Evolutionary conservation across 1,284 basidiomycete species (phyloP), one percentile per base, ranked within the genome.

Genomic region (Gymnopus androsaceus): DNA sequence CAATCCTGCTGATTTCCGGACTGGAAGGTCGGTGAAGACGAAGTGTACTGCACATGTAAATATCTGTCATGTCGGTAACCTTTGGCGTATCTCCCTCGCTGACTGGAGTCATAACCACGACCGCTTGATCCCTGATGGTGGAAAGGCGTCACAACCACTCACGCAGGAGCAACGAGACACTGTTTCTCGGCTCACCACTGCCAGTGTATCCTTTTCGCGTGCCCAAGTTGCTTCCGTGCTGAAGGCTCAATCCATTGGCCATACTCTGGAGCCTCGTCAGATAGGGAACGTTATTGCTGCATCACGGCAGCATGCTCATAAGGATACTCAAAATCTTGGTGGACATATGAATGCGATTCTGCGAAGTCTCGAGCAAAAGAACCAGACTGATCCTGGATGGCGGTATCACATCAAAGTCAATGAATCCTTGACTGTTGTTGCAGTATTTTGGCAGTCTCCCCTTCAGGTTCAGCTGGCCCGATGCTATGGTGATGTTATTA

Each of bases 381-480:
- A 9, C n/a, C 15, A 51, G 1, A 41, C 49, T 8, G 61, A 60
- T 30, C 59, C 58, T 33, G 55, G 58, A 0, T 71, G 69, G 69
- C 36, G 44, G 9, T 66, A 54, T 44, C 38, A 65, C n/a, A 17
- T 69, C 4, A 47, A 57, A 30, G 30, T 67, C 3, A 61, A 70
- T 45, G 63, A 66, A 8, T 33, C 61, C 4, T 51, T 57, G 23
- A 56, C 59, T 5, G 55, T 67, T 12, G 61, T 50, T n/a, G 64
- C 14, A 0, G 2, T 71, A 4, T 72, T 60, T 59, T 72, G 69
- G 69, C 66, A 68, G 41, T 69, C 65, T 25, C 66, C 68, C 15
- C 36, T 36, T 1, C 70, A 73, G 56, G 61, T 47, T 0, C 46
- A 53, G 4, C 64, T 71, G 14, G 36, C 59, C 2, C 30, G 41